phyloP scores from a whole-genome alignment of 768 basidiomycete genomes.

The Podaxis rugospora region DNA sequence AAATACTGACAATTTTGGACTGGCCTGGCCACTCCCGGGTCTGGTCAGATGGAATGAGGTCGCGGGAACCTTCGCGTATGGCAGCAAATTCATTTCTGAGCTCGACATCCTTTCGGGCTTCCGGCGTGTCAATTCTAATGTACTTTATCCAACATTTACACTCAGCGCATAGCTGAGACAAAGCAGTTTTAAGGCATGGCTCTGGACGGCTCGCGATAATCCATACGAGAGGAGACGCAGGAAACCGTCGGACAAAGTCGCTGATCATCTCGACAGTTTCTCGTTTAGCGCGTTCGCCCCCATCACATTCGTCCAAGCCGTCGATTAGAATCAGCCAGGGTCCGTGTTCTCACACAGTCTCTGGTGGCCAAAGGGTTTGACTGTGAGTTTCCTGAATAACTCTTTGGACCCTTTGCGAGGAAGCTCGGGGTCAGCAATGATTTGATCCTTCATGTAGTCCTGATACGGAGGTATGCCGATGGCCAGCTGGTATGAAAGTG shows the following conservation, averaged over 20 bases:
- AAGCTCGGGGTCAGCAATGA: background rate
- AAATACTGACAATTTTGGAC: background rate
- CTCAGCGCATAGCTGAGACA: background rate
- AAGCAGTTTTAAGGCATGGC: background rate
- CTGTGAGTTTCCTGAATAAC: background rate
- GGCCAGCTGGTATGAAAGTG: background rate
- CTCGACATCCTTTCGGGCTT: background rate
- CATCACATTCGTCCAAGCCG: conserved; percentile 1
- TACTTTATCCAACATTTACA: background rate
- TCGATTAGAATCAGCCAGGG: conserved; percentile 1
- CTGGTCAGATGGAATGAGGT: background rate
- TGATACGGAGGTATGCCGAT: background rate
- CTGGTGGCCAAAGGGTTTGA: background rate
- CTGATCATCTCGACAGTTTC: conserved; percentile 1
- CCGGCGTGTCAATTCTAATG: background rate
- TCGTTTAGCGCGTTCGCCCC: background rate
- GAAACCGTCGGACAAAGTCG: background rate
- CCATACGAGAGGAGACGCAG: conserved; percentile 3
- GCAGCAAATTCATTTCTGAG: background rate
- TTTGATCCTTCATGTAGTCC: background rate
- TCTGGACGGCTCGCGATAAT: conserved; percentile 3
- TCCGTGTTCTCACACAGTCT: background rate
- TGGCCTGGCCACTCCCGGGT: background rate
- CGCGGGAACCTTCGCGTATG: background rate
- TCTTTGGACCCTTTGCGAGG: background rate